Conservation (phyloP, 1,284 basidiomycete species). For the Ganoderma boninense region DNA sequence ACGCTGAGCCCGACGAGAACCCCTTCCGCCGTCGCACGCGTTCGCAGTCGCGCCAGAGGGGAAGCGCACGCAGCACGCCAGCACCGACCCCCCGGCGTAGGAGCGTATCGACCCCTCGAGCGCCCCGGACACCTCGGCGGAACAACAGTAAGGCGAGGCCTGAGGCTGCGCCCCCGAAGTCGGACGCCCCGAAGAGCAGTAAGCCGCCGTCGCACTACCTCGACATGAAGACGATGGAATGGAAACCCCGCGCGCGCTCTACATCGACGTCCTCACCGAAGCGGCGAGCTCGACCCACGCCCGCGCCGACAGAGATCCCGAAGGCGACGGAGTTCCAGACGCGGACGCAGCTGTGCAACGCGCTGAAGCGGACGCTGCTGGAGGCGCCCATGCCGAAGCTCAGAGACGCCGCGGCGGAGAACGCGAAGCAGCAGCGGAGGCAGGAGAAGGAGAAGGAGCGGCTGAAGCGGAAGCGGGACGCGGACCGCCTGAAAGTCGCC, state of each 20-base stretch:
- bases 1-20: conserved; percentile 2
- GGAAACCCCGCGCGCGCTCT: conserved; percentile 19
- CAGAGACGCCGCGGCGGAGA: neutral
- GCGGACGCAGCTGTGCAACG: conserved; percentile 9
- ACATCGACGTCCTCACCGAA: conserved; percentile 12
- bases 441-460: conserved; percentile 4
- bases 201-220: conserved; percentile 22
- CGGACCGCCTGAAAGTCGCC: conserved; percentile 17
- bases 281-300: neutral
- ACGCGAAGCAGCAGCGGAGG: conserved; percentile 8
- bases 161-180: neutral
- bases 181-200: neutral
- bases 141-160: conserved; percentile 3
- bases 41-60: neutral
- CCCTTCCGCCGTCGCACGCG: neutral
- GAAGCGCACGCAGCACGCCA: neutral
- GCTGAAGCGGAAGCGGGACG: neutral
- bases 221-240: conserved; percentile 24
- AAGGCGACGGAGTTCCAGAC: conserved; percentile 26
- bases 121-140: conserved; percentile 4
- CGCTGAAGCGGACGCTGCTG: conserved; percentile 18
- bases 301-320: neutral
- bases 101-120: neutral
- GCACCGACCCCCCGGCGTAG: neutral
- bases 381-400: conserved; percentile 9